Conservation (phyloP, 148 eudicot genomes). For the Rhododendron mucronatum region DNA sequence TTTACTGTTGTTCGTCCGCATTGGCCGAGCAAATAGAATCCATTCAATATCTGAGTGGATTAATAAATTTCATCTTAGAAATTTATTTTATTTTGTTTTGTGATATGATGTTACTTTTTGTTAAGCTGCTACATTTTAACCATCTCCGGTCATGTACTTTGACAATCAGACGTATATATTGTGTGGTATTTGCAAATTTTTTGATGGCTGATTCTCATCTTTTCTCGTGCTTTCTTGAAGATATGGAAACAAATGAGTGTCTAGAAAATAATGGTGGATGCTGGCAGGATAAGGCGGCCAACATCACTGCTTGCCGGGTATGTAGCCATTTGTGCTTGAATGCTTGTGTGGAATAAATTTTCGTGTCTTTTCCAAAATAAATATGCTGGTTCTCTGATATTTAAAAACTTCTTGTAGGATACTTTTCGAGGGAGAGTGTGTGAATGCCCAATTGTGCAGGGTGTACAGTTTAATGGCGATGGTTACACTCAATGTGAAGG, state of each 20-base stretch:
- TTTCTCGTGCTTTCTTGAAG: slow-evolving; percentile 27
- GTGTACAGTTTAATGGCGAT: slow-evolving; percentile 76
- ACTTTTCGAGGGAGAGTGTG: slow-evolving; percentile 90
- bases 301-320: slow-evolving; percentile 94
- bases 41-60: background rate
- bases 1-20: background rate
- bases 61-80: background rate
- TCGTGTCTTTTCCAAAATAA: background rate
- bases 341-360: background rate
- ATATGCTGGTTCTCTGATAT: slow-evolving; percentile 10
- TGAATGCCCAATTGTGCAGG: slow-evolving; percentile 79
- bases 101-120: background rate
- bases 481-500: slow-evolving; percentile 89
- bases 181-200: background rate
- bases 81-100: background rate
- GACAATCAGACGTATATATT: background rate
- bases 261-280: slow-evolving; percentile 87
- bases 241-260: slow-evolving; percentile 90
- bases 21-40: background rate
- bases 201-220: background rate
- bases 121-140: background rate
- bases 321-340: slow-evolving; percentile 2
- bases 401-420: slow-evolving; percentile 40
- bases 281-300: slow-evolving; percentile 73
- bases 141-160: background rate